Evolutionary conservation across 2,329 filamentous ascomycete species (phyloP).

Genomic region (Tolypocladium ophioglossoides): DNA sequence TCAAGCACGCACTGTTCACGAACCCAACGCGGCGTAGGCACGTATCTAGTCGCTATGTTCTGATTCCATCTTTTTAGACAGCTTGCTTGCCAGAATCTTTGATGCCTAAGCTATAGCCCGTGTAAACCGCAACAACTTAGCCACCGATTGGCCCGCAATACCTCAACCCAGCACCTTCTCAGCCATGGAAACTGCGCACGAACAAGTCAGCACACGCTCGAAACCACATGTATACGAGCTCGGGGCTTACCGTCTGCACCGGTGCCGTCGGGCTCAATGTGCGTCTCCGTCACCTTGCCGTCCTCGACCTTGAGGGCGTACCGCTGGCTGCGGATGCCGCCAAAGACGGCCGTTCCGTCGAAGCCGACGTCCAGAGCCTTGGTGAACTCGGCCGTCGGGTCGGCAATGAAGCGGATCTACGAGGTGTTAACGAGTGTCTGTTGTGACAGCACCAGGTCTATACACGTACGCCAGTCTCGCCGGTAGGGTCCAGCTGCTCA

Average conservation of each 20-base stretch:
- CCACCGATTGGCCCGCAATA: not conserved
- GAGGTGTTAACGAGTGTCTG: not conserved
- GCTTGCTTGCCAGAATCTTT: not conserved
- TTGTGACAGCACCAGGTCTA: not conserved
- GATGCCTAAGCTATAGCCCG: not conserved
- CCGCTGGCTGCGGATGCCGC: slow-evolving; percentile 72
- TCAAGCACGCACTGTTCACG: not conserved
- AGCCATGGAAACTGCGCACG: slow-evolving; percentile 34
- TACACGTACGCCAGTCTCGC: slow-evolving; percentile 63
- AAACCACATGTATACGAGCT: not conserved
- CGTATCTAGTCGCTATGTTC: too few relatives aligned
- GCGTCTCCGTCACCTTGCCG: slow-evolving; percentile 70
- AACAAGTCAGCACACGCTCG: not conserved
- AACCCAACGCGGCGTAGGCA: not conserved
- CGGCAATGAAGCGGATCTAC: slow-evolving; percentile 84
- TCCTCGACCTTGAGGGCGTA: slow-evolving; percentile 77
- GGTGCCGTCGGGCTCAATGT: slow-evolving; percentile 83
- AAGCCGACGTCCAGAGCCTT: slow-evolving; percentile 76
- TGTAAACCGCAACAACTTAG: not conserved
- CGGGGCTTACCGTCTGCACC: slow-evolving; percentile 55
- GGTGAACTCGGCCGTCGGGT: slow-evolving; percentile 70
- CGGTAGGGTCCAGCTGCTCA: slow-evolving; percentile 62
- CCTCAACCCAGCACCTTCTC: slow-evolving; percentile 34
- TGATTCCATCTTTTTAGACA: too few relatives aligned
- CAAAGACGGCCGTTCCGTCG: slow-evolving; percentile 70